phyloP scores from a whole-genome alignment of 148 eudicot species.

The Limonium bicolor region DNA sequence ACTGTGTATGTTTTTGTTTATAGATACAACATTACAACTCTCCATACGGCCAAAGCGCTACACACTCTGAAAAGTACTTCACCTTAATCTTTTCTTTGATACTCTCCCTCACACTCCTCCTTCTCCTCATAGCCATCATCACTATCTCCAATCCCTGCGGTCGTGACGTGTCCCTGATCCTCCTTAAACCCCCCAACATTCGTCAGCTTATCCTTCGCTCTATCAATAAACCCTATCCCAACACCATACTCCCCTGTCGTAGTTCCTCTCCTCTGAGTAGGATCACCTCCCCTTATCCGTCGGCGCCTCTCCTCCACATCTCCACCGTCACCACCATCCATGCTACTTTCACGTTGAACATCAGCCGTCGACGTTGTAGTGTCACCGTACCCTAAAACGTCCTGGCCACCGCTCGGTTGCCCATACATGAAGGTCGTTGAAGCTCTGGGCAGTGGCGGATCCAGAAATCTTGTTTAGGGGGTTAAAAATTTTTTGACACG shows the following conservation, averaged over 20 bases:
- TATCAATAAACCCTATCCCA: slow-evolving; percentile 8
- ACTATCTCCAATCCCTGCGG: background rate
- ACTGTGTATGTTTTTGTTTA: too few relatives aligned
- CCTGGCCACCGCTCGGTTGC: slow-evolving; percentile 6
- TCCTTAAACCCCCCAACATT: slow-evolving; percentile 7
- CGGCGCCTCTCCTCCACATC: background rate
- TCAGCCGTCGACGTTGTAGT: too few relatives aligned
- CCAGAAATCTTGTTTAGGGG: too few relatives aligned
- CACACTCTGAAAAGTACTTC: too few relatives aligned
- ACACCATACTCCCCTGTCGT: slow-evolving; percentile 9
- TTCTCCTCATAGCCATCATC: background rate
- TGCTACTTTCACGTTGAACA: background rate
- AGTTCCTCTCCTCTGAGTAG: slow-evolving; percentile 9
- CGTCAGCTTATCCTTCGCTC: slow-evolving; percentile 8
- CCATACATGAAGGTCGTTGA: slow-evolving; percentile 9
- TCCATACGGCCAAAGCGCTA: too few relatives aligned
- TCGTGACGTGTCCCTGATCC: slow-evolving; percentile 9
- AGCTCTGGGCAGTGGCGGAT: slow-evolving; percentile 7
- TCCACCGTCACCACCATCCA: background rate
- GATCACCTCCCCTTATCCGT: background rate
- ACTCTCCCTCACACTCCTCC: background rate
- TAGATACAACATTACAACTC: too few relatives aligned
- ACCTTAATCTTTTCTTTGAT: background rate
- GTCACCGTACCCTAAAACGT: too few relatives aligned
- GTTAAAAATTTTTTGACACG: too few relatives aligned